These are phyloP conservation scores for Aureobasidium sp. DNA, from an alignment of 2,329 filamentous ascomycete species.

Conservation along the genomic window DNA sequence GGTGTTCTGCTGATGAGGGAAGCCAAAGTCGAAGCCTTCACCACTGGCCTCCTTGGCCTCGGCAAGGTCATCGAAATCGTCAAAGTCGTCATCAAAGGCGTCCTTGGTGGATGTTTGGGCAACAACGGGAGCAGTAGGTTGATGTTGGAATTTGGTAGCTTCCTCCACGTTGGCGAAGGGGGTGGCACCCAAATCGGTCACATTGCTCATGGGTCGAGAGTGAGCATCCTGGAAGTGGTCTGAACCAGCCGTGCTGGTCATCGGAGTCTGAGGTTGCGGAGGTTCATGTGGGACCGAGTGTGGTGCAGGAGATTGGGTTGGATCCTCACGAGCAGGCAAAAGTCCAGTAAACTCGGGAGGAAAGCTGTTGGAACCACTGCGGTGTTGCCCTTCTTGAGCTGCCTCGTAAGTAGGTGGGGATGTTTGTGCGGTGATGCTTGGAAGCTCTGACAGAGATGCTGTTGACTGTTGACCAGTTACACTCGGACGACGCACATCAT, in stretches of 20 bases:
- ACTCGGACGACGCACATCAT: conserved; percentile 9
- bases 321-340: conserved; percentile 49
- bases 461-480: conserved; percentile 28
- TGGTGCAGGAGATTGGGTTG: conserved; percentile 38
- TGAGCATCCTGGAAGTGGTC: conserved; percentile 27
- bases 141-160: no score
- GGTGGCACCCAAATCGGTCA: conserved; percentile 19
- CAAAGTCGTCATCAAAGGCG: conserved; percentile 66
- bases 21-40: conserved; percentile 59
- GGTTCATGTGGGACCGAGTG: conserved; percentile 37
- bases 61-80: conserved; percentile 75
- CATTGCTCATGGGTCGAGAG: conserved; percentile 26
- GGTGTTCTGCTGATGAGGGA: conserved; percentile 34
- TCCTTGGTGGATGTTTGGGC: conserved; percentile 34
- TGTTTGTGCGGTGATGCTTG: conserved; percentile 48
- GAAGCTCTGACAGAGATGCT: conserved; percentile 35
- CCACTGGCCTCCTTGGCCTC: conserved; percentile 65
- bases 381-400: conserved; percentile 26
- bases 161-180: not conserved
- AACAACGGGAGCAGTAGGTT: conserved; percentile 26
- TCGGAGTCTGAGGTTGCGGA: conserved; percentile 23
- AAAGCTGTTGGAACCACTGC: conserved; percentile 33
- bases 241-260: conserved; percentile 15
- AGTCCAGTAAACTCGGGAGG: conserved; percentile 50
- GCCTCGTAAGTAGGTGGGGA: conserved; percentile 54